Base-by-base conservation (phyloP, 2,329 filamentous ascomycete species). In the Fusarium camptoceras region DNA sequence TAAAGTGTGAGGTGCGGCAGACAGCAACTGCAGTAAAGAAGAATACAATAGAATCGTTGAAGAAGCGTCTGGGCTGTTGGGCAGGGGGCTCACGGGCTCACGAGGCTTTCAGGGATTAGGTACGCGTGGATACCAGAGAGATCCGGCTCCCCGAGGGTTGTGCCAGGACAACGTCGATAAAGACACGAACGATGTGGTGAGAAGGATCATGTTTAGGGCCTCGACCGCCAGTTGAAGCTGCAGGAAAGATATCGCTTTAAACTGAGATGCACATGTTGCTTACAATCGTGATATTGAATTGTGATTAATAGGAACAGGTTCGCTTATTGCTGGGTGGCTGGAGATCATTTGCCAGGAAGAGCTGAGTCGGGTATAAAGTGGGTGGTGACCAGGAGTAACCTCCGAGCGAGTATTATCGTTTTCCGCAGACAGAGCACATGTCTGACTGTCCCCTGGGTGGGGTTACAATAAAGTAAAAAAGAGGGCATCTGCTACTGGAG, bases 321-420 rank as follows among this genome's bases (percentile, higher is more conserved):
- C 53, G 68, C 48, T 55, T 47, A 25, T 44, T 27, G 41, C 25
- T 58, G 41, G 37, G 46, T 47, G 67, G 47, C 20, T 57, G 67
- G 31, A 55, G 54, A 71, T 68, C 58, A 60, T 44, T 67, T 70
- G 24, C 62, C 50, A 55, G 27, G 39, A 22, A 59, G 51, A 67
- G 57, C 27, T 53, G 34, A 50, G 47, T 57, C 24, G 49, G 54
- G 64, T 20, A 30, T 56, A 57, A 24, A 64, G 60, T 37, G 34
- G 49, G 34, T 39, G 44, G 11, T 39, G 27, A 18, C 16, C 20
- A 48, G 42, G 37, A 66, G 46, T 27, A 39, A 46, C 44, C 48
- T 42, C 44, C 51, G 50, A 28, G 47, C 48, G 41, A 42, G 42
- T 57, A 48, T 37, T 57, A 48, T 37, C 41, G 37, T 59, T 51